These are phyloP conservation scores for Dinochytrium kinnereticum DNA, from an alignment of 371 early-diverging fungal genomes.

Conservation along the genomic window DNA sequence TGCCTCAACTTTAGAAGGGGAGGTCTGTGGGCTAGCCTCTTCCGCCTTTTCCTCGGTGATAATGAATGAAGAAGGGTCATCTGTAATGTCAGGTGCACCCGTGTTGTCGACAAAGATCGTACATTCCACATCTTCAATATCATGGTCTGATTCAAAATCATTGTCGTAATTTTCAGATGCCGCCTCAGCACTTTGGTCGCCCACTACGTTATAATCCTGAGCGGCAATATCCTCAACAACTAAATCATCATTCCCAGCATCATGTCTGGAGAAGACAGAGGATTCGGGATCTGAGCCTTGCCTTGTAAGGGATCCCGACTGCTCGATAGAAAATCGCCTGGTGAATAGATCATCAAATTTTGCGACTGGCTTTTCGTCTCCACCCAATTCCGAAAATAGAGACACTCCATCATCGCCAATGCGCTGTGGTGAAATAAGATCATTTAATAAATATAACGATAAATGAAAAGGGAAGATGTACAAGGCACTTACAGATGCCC, in stretches of 20 bases:
- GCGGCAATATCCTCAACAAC: conserved; percentile 11
- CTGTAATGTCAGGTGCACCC: not conserved
- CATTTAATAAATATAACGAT: too few species aligned
- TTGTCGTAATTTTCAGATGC: not conserved
- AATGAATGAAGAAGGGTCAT: conserved; percentile 23
- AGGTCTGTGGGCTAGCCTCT: not conserved
- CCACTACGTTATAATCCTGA: not conserved
- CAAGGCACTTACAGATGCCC: conserved; percentile 33
- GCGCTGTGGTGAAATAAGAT: conserved; percentile 26
- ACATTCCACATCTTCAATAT: conserved; percentile 20
- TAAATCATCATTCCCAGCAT: conserved; percentile 3
- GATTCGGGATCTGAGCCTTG: not conserved
- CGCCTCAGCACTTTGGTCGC: not conserved
- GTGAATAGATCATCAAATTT: conserved; percentile 25
- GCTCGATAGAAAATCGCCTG: conserved; percentile 41
- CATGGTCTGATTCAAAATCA: conserved; percentile 20
- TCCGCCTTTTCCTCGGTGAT: conserved; percentile 1
- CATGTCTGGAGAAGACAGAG: not conserved
- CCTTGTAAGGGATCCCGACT: not conserved
- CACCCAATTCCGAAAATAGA: conserved; percentile 32
- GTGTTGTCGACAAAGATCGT: conserved; percentile 7
- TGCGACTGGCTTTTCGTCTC: conserved; percentile 25
- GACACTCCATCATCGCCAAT: conserved; percentile 22
- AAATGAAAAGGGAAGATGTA: not conserved
- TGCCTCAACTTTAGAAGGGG: not conserved